phyloP scores from a whole-genome alignment of 2,329 filamentous ascomycete genomes.

The Fusarium sp. region DNA sequence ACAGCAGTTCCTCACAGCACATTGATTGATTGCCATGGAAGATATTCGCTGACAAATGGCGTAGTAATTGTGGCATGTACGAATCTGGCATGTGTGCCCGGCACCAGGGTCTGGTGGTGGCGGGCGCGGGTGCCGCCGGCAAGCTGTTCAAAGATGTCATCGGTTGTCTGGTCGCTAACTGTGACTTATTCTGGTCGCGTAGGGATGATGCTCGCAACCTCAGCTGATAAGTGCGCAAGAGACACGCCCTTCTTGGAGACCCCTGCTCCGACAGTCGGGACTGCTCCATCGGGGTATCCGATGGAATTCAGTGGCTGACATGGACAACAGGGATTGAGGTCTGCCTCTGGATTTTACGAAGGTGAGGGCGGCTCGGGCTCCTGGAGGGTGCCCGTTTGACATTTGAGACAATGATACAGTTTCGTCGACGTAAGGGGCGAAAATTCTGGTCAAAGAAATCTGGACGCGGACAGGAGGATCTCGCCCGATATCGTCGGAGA shows the following conservation, averaged over 20 bases:
- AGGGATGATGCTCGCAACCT: slow-evolving; percentile 41
- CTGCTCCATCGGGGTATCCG: slow-evolving; percentile 45
- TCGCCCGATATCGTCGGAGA: slow-evolving; percentile 16
- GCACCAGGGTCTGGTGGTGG: slow-evolving; percentile 27
- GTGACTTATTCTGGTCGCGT: slow-evolving; percentile 26
- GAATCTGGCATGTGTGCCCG: slow-evolving; percentile 39
- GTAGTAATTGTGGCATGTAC: slow-evolving; percentile 29
- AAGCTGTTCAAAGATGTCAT: slow-evolving; percentile 31
- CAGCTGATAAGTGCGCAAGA: slow-evolving; percentile 36
- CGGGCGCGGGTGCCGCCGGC: slow-evolving; percentile 42
- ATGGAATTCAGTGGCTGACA: slow-evolving; percentile 31
- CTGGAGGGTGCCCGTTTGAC: not conserved
- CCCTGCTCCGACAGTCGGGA: slow-evolving; percentile 41
- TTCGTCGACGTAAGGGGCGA: slow-evolving; percentile 11
- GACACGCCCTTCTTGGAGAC: slow-evolving; percentile 37
- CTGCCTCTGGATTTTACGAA: not conserved
- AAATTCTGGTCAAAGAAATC: not conserved
- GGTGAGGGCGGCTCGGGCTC: not conserved
- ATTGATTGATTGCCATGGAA: slow-evolving; percentile 9
- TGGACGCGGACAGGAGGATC: not conserved
- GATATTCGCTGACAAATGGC: slow-evolving; percentile 40
- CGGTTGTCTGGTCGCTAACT: slow-evolving; percentile 28
- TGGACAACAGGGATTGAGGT: slow-evolving; percentile 30
- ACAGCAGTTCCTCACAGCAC: slow-evolving; percentile 8
- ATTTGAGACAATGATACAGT: slow-evolving; percentile 16